A percentile compares a stretch with the other conserved stretches of the same genome.
phyloP scores from a whole-genome alignment of 2,329 filamentous ascomycete genomes.

The Dactylonectria estremocensis region DNA sequence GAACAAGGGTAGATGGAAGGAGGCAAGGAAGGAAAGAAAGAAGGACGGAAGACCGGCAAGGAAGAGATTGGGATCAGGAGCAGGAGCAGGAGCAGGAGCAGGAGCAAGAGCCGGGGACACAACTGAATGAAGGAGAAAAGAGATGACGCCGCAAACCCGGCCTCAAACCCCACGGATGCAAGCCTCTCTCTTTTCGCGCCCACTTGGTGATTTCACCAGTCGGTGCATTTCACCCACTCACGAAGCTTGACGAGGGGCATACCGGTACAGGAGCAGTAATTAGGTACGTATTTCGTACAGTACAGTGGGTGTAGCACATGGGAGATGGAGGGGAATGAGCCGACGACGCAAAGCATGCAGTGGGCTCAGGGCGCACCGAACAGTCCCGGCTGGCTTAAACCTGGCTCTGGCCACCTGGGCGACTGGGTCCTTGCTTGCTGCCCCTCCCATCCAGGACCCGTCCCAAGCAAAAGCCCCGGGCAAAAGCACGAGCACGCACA shows the following conservation, averaged over 20 bases:
- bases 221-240: conserved; percentile 15
- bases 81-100: neutral
- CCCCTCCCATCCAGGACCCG: too few species aligned
- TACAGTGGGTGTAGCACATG: too few species aligned
- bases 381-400: neutral
- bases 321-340: too few species aligned
- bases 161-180: conserved; percentile 17
- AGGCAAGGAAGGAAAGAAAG: conserved; percentile 6
- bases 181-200: conserved; percentile 11
- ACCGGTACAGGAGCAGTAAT: neutral
- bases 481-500: neutral
- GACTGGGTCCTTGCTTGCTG: too few species aligned
- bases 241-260: neutral
- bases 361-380: conserved; percentile 10
- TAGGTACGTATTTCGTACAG: too few species aligned
- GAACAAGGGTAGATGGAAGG: neutral
- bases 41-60: neutral
- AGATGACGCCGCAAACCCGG: conserved; percentile 26
- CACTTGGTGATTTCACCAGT: conserved; percentile 11
- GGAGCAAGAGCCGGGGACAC: conserved; percentile 6
- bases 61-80: conserved; percentile 3
- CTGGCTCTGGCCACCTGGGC: neutral
- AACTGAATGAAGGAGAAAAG: conserved; percentile 29
- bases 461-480: conserved; percentile 8
- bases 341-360: neutral